A percentile compares a stretch with the other conserved stretches of the same genome.
phyloP scores from a whole-genome alignment of 2,329 filamentous ascomycete species.

The Penicillium hesseltinei region DNA sequence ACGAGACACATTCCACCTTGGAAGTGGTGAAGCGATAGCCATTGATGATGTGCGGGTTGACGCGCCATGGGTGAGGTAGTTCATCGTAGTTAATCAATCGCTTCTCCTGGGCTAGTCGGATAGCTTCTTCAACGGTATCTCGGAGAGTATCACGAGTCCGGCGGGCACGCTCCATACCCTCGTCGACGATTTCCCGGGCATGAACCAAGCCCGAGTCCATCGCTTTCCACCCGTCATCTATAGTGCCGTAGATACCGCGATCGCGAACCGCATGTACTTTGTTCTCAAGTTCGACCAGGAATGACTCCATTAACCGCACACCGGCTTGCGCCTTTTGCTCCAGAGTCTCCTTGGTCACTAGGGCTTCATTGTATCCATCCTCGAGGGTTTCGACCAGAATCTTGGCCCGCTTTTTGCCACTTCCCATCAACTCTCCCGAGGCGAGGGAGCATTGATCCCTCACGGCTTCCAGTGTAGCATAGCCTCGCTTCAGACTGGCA shows the following conservation, averaged over 20 bases:
- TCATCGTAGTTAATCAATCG: conserved; percentile 87
- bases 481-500: conserved; percentile 77
- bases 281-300: conserved; percentile 80
- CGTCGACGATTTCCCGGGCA: conserved; percentile 74
- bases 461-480: conserved; percentile 81
- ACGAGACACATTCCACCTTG: conserved; percentile 82
- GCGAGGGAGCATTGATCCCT: conserved; percentile 84
- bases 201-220: conserved; percentile 75
- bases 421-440: conserved; percentile 85
- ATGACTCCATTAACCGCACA: conserved; percentile 79
- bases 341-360: conserved; percentile 79
- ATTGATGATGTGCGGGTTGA: conserved; percentile 87
- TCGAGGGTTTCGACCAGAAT: conserved; percentile 93
- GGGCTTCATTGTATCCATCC: conserved; percentile 77
- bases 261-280: conserved; percentile 77
- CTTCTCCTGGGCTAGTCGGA: conserved; percentile 70
- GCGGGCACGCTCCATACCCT: conserved; percentile 77
- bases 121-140: conserved; percentile 77
- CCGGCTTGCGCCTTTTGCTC: conserved; percentile 89
- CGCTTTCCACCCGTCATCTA: conserved; percentile 75
- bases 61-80: conserved; percentile 84
- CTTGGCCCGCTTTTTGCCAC: conserved; percentile 76
- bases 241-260: conserved; percentile 71
- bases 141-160: conserved; percentile 79
- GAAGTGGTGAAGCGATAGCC: conserved; percentile 94